Percentiles rank a stretch among this genome's conserved stretches.
These are phyloP conservation scores for Tricholoma sp. DNA, from an alignment of 768 basidiomycete genomes.

Conservation along the genomic window DNA sequence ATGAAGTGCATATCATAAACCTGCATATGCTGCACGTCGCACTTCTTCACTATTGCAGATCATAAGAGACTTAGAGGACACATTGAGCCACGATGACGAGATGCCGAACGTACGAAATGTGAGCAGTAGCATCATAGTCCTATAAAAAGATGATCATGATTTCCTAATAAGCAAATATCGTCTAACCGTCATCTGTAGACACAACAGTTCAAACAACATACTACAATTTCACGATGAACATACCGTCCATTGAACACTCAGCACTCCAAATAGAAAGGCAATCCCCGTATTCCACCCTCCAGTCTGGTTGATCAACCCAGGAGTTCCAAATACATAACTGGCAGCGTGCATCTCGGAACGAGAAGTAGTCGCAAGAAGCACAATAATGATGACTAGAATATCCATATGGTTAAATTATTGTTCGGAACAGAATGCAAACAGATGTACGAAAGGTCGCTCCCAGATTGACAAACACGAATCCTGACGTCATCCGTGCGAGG, in stretches of 20 bases:
- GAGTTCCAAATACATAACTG: constrained; percentile 72
- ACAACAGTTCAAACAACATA: constrained; percentile 7
- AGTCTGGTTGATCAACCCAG: constrained; percentile 71
- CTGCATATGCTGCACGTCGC: constrained; percentile 72
- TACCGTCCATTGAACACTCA: constrained; percentile 87
- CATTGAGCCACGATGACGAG: not conserved
- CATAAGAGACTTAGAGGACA: constrained; percentile 3
- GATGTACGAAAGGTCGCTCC: constrained; percentile 64
- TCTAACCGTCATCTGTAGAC: constrained; percentile 50
- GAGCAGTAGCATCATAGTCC: constrained; percentile 80
- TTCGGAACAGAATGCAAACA: not conserved
- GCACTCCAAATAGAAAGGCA: constrained; percentile 78
- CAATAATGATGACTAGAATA: constrained; percentile 72
- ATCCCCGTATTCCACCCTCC: constrained; percentile 78
- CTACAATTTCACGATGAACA: constrained; percentile 18
- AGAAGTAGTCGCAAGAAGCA: constrained; percentile 69
- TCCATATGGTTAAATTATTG: constrained; percentile 2
- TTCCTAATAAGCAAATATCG: not conserved
- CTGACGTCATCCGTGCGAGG: constrained; percentile 67
- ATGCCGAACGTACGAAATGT: constrained; percentile 61
- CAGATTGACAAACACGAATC: constrained; percentile 85
- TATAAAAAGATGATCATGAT: constrained; percentile 18
- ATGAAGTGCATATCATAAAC: constrained; percentile 24
- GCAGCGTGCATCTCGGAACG: constrained; percentile 78
- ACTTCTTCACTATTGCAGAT: constrained; percentile 61